A percentile compares a stretch with the other conserved stretches of the same genome.
These are phyloP conservation scores for Ogataea dorogensis DNA, from an alignment of 805 yeast genomes.

Conservation along the genomic window DNA sequence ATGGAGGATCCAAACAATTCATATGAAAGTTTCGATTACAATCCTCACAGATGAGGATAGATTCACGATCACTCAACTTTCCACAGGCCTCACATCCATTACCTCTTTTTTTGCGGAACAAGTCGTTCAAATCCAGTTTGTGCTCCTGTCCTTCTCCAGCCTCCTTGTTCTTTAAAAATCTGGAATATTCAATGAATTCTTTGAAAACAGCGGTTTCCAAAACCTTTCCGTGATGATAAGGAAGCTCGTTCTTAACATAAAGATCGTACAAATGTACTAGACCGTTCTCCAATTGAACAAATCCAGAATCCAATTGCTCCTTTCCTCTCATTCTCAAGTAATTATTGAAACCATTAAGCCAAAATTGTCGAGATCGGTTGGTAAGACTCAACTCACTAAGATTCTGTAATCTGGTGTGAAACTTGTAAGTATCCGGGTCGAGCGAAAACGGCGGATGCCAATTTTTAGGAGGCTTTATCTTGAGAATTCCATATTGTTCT, in stretches of 20 bases:
- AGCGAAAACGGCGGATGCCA: slow-evolving; percentile 60
- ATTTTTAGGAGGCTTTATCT: slow-evolving; percentile 49
- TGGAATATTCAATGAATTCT: slow-evolving; percentile 20
- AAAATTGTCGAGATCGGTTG: slow-evolving; percentile 62
- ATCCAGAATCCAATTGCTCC: slow-evolving; percentile 18
- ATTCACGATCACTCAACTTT: slow-evolving; percentile 41
- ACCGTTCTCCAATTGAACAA: slow-evolving; percentile 10
- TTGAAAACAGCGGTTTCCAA: slow-evolving; percentile 14
- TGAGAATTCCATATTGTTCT: slow-evolving; percentile 48
- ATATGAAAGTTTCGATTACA: slow-evolving; percentile 71
- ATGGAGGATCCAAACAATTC: slow-evolving; percentile 60
- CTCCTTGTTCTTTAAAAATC: slow-evolving; percentile 17
- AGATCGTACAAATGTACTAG: slow-evolving; percentile 33
- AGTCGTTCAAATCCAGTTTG: slow-evolving; percentile 6
- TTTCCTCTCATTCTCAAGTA: slow-evolving; percentile 46
- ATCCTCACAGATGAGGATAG: slow-evolving; percentile 64
- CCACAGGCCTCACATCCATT: slow-evolving; percentile 44
- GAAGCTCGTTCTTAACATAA: slow-evolving; percentile 18
- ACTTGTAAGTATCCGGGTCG: slow-evolving; percentile 50
- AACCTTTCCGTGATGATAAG: slow-evolving; percentile 8
- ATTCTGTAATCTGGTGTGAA: slow-evolving; percentile 68
- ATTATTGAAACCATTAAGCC: slow-evolving; percentile 59
- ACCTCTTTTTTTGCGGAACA: slow-evolving; percentile 11
- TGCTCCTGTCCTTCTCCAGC: slow-evolving; percentile 1
- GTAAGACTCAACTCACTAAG: slow-evolving; percentile 61